phyloP scores from a whole-genome alignment of 2,329 filamentous ascomycete species.

The Seiridium unicorne region DNA sequence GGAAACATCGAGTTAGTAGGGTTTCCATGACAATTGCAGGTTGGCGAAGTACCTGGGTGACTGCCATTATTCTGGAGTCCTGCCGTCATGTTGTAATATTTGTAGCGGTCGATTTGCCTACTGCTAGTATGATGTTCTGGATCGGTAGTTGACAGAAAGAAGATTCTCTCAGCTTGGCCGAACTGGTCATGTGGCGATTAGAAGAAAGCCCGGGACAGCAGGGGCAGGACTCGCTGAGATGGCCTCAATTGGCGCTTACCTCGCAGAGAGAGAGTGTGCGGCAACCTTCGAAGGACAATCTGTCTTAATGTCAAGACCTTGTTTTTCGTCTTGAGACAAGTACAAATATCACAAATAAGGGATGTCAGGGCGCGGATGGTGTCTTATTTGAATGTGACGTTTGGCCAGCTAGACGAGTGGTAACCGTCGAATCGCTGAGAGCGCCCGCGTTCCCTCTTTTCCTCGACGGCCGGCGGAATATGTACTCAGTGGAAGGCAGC shows the following conservation, averaged over 20 bases:
- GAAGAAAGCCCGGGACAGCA: background rate
- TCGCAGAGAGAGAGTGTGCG: background rate
- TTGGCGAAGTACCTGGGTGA: constrained; percentile 2
- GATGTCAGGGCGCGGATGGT: background rate
- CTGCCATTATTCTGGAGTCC: background rate
- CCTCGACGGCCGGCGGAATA: too few species aligned
- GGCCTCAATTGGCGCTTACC: background rate
- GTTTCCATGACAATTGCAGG: background rate
- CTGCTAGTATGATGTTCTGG: too few species aligned
- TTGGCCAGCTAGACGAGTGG: background rate
- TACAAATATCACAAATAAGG: background rate
- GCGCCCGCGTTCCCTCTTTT: background rate
- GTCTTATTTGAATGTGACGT: constrained; percentile 9
- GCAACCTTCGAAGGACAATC: background rate
- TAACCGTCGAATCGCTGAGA: background rate
- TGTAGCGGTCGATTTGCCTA: background rate
- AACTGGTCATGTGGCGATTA: background rate
- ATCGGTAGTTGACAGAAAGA: background rate
- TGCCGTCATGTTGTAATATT: constrained; percentile 1
- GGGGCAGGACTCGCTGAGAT: background rate
- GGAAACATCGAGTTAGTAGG: background rate
- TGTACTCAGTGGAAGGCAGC: background rate
- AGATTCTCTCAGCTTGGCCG: background rate
- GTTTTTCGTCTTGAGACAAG: background rate
- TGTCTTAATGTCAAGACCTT: background rate